Conservation (phyloP, 352 stramenopile species). For the Thraustochytrium sp. region DNA sequence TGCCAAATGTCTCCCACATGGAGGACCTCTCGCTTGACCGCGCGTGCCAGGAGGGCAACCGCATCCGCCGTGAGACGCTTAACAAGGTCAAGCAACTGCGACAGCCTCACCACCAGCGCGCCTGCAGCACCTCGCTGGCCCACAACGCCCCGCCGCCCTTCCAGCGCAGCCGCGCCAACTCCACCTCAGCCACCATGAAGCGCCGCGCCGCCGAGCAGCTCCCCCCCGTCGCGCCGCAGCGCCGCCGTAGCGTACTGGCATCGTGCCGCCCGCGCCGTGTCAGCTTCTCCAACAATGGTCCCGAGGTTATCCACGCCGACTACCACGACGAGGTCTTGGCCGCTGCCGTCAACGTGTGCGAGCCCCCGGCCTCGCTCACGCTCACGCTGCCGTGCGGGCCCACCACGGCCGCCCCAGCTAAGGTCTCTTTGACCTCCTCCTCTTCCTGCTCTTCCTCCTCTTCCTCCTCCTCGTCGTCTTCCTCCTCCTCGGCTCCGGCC, state of each 20-base stretch:
- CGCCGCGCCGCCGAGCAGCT: not conserved
- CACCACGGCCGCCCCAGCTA: too few relatives aligned
- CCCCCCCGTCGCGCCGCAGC: not conserved
- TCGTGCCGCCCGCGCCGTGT: not conserved
- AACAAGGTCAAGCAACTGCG: too few relatives aligned
- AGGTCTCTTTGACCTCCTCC: too few relatives aligned
- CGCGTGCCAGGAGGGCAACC: not conserved
- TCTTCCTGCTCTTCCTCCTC: not conserved
- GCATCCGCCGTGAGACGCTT: too few relatives aligned
- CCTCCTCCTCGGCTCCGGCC: not conserved
- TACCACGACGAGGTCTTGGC: too few relatives aligned
- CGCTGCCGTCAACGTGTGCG: too few relatives aligned
- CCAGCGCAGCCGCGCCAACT: not conserved
- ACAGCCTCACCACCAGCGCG: not conserved
- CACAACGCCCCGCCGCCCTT: not conserved
- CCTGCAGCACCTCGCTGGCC: not conserved
- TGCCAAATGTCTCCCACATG: not conserved
- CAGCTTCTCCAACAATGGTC: not conserved
- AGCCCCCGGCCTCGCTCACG: not conserved
- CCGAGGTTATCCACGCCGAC: not conserved
- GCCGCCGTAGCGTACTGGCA: not conserved
- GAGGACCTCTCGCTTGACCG: not conserved
- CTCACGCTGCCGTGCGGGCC: not conserved
- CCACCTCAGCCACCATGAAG: constrained; percentile 8
- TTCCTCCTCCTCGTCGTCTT: not conserved